Evolutionary conservation across 2,329 filamentous ascomycete genomes (phyloP), one percentile per base, ranked within the genome.

Genomic region (Nannizziopsis barbatae): DNA sequence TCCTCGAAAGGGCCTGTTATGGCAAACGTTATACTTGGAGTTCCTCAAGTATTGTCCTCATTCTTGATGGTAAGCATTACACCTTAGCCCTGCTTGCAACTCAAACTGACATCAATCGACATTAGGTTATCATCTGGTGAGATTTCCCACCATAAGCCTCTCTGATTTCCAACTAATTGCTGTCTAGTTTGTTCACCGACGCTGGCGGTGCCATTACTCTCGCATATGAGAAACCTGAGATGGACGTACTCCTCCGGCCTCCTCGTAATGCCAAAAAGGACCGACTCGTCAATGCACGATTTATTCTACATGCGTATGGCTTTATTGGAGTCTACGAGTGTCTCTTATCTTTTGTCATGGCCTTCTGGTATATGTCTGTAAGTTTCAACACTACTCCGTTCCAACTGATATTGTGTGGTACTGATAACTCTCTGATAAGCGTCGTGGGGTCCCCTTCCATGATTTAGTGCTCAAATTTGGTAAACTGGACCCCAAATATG

Each of bases 181-280:
- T 27, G 7, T 27, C 54, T 56, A 54, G 61, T 75, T 60, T 86
- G 61, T 86, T 88, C 64, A 89, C 84, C 10, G 85, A 90, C 60
- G 86, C 82, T 53, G 75, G 77, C 5, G 82, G 81, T 1, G 81
- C 85, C 0, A 84, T 83, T 0, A 77, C 80, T 1, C 73, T 90
- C 6, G 84, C 84, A 0, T 88, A 86, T 59, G 85, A 90, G 60
- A 75, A 80, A 40, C 83, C 84, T 1, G 85, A 90, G 62, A 80
- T 82, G 0, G 84, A 89, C 55, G 77, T 89, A 0, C 74, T 90
- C 7, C 69, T 79, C 22, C 79, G 83, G 2, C 77, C 75, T 43
- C 84, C 84, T 0, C 76, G 85, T 36, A 77, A 82, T 53, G 74
- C 79, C 2, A 80, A 79, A 58, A 81, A 77, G 45, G 83, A 87